Evolutionary conservation across 2,329 filamentous ascomycete species (phyloP), one percentile per base, ranked within the genome.

Genomic region (Pseudogymnoascus sp.): DNA sequence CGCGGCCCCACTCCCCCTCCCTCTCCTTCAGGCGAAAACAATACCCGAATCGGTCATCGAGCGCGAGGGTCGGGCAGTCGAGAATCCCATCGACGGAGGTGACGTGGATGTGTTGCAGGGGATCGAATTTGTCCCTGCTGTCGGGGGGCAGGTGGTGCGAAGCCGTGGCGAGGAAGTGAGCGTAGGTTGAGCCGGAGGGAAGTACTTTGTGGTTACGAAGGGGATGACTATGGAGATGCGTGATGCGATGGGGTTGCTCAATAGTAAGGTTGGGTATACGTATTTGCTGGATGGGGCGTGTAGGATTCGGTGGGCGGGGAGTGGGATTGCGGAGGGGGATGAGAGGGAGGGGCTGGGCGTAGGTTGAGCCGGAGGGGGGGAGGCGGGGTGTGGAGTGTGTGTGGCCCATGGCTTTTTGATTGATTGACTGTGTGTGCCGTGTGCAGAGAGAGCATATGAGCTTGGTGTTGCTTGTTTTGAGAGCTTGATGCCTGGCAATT

Each of bases 251-350:
- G 86, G 86, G 9, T 68, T 96, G 72, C 78, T 96, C 72, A 99
- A 99, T 76, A 86, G 85, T 67, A 95, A 92, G 75, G 93, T 97
- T 35, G 93, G 92, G n/a, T 63, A 63, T 39, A 88, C 92, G 4
- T 99, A 96, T 75, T 80, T 99, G 58, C 80, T 99, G 63, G 94
- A 99, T 73, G 81, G 86, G 65, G 81, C 92, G 66, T 96, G 92
- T 74, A 89, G 86, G 76, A 95, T 99, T 68, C 84, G 94, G 62
- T 99, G 94, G 94, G 94, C 93, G 0, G 94, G 90, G 3, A 96
- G 92, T 70, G 90, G 87, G 10, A 73, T 80, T 55, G 84, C 86
- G 51, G 80, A 85, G 65, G 81, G 81, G 0, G 82, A 83, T 15
- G 91, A 95, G 78, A 81, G 80, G 66, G 81, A 86, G 61, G 83